These are phyloP conservation scores for Hemisphaericaspora xylofermentans DNA, from an alignment of 1,139 yeast species.

Conservation along the genomic window DNA sequence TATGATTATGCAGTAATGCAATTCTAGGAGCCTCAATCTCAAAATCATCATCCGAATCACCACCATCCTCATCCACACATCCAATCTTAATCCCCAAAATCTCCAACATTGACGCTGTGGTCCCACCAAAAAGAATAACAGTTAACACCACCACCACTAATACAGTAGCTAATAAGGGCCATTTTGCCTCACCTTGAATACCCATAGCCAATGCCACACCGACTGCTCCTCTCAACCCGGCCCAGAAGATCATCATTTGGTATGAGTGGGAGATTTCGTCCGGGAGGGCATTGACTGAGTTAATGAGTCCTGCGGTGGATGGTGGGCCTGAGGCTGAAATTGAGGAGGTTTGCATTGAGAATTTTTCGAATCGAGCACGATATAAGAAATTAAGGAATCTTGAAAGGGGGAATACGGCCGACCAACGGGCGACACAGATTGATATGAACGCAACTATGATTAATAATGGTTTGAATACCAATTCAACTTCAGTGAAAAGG, in stretches of 20 bases:
- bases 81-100: constrained; percentile 92
- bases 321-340: constrained; percentile 20
- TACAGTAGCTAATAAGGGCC: constrained; percentile 88
- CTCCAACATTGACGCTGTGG: constrained; percentile 97
- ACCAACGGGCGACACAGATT: constrained; percentile 95
- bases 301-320: not conserved
- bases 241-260: constrained; percentile 99
- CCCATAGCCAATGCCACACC: constrained; percentile 99
- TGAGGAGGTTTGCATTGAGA: constrained; percentile 32
- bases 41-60: constrained; percentile 88
- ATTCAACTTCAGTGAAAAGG: constrained; percentile 90
- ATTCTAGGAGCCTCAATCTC: constrained; percentile 79
- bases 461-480: constrained; percentile 89
- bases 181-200: constrained; percentile 88
- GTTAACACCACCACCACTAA: constrained; percentile 95
- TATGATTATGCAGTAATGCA: constrained; percentile 18
- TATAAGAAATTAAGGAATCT: constrained; percentile 78
- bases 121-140: constrained; percentile 95
- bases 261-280: constrained; percentile 94
- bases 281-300: constrained; percentile 34
- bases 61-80: constrained; percentile 70
- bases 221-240: constrained; percentile 97
- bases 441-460: constrained; percentile 88
- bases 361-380: constrained; percentile 50
- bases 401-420: constrained; percentile 94